Evolutionary conservation across 306 rosid species (phyloP).

Genomic region (cucumber (Cucumis sativus)): Cucumber_9930_V3 NC_026660.2:3881501-3882000

Average conservation of each 20-base stretch:
- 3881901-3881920: not conserved
- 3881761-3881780: not conserved
- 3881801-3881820: not conserved
- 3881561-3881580: conserved; percentile 98
- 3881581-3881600: conserved; percentile 73
- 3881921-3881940: not conserved
- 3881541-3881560: conserved; percentile 96
- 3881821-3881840: not conserved
- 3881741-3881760: not conserved
- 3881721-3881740: not conserved
- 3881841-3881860: not conserved
- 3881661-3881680: conserved; percentile 42
- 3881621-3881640: conserved; percentile 89
- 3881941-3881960: not conserved
- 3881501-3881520: conserved; percentile 81
- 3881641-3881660: conserved; percentile 97
- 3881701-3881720: not conserved
- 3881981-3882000: not conserved
- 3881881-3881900: not conserved
- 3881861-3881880: not conserved
- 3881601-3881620: conserved; percentile 62
- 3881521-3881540: conserved; percentile 94
- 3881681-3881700: conserved; percentile 9
- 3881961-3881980: not conserved
- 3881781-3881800: not conserved